A percentile compares a stretch with the other conserved stretches of the same genome.
These are phyloP conservation scores for Bipolaris bicolor DNA, from an alignment of 2,329 filamentous ascomycete genomes.

Conservation along the genomic window DNA sequence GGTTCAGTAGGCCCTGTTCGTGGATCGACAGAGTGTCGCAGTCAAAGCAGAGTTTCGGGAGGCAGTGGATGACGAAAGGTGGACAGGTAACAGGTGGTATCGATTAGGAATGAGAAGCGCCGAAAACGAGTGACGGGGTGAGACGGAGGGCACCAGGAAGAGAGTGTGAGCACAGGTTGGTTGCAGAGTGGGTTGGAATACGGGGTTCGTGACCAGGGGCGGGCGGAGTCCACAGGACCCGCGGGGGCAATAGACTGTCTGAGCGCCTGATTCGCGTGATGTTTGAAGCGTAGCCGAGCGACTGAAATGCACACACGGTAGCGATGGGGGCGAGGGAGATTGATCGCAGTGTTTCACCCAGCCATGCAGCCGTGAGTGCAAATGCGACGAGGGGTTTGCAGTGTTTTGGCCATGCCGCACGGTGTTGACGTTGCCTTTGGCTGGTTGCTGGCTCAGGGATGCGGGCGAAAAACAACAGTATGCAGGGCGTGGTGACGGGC, in stretches of 20 bases:
- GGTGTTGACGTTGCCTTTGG: slow-evolving; percentile 8
- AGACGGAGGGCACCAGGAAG: slow-evolving; percentile 22
- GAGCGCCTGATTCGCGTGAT: slow-evolving; percentile 23
- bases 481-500: slow-evolving; percentile 12
- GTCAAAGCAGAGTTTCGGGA: slow-evolving; percentile 11
- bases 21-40: slow-evolving; percentile 20
- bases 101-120: slow-evolving; percentile 24
- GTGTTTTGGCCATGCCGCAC: neutral
- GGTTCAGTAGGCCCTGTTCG: slow-evolving; percentile 31
- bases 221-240: slow-evolving; percentile 29
- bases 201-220: slow-evolving; percentile 28
- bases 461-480: slow-evolving; percentile 11
- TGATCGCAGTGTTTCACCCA: neutral
- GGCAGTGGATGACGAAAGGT: slow-evolving; percentile 16
- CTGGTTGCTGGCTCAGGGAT: slow-evolving; percentile 9
- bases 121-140: slow-evolving; percentile 45
- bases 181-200: slow-evolving; percentile 29
- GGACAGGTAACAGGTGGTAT: slow-evolving; percentile 19
- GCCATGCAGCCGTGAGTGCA: neutral
- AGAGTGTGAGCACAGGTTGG: slow-evolving; percentile 24
- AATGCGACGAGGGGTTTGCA: neutral
- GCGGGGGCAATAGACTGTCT: slow-evolving; percentile 21
- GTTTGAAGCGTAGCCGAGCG: slow-evolving; percentile 23
- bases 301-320: slow-evolving; percentile 23
- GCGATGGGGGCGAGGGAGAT: neutral